Base-by-base conservation (phyloP, 257 asterid species). In the Nicotiana otophora region DNA sequence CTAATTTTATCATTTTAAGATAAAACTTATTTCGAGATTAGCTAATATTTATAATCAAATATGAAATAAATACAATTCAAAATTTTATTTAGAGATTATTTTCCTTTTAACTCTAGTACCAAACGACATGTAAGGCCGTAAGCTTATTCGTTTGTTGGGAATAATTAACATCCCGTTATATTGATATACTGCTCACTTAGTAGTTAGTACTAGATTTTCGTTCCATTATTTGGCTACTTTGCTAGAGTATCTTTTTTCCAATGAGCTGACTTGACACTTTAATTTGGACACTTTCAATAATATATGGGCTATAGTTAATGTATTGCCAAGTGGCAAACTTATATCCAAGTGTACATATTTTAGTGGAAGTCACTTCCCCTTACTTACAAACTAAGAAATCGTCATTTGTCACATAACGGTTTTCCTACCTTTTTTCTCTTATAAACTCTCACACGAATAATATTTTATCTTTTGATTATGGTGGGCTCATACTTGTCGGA, bases 341-440 rank as follows among this genome's bases (percentile, higher is more conserved):
- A 19, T 26, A 61, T 12, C 83, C 89, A 82, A 82, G 70, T 64
- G 78, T 65, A 55, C 16, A 15, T 7, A 14, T 19, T 10, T 51
- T 48, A 75, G 26, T 75, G 80, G 63, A 51, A 48, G 10, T 26
- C 42, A 61, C 34, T 2, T 48, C 15, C 67, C 82, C 72, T 92
- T 88, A 84, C 97, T 92, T 92, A 68, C 86, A 31, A 81, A 78
- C 92, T 85, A 92, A 91, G 97, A 89, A 91, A 90, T 2, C 81
- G 87, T 85, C 91, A 82, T 84, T 85, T 86, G 53, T 61, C 84
- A 20, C 26, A 74, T 26, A 74, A 51, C 12, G 61, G 80, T 48
- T 51, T 74, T 51, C 39, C 17, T 2, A 26, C 8, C 53, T 7
- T 3, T 20, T 11, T 20, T 46, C n/a, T 30, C 17, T 46, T 15